Base-by-base conservation (phyloP, 805 yeast genomes). In the Candida cerambycidarum region DNA sequence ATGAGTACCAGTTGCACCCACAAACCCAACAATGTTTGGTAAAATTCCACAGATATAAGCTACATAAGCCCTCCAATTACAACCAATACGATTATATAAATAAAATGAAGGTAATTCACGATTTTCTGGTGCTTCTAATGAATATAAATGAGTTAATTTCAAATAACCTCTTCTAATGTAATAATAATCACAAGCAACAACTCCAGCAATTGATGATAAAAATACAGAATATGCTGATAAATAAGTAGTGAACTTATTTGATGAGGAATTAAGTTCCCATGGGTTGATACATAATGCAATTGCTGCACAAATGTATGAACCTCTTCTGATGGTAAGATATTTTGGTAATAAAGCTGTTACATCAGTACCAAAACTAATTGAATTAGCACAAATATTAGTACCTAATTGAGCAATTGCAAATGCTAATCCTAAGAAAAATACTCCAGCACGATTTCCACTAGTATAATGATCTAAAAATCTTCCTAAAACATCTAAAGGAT, bases 21-120 rank as follows among this genome's bases (percentile, higher is more conserved):
- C 92, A 54, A 89, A 89, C 1, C 97, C 97, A 15, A 85, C 85
- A 56, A 89, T 82, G 55, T 88, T 89, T 36, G 95, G 93, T 27
- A 80, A 68, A 45, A 89, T 82, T 42, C 96, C 96, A 51, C 82
- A 73, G 50, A 89, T 60, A 59, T 89, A 89, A 1, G 96, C 93
- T 24, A 73, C 79, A 51, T 78, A 81, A 1, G 92, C 96, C 60
- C 95, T 75, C 93, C 95, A 86, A 59, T 88, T 87, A 61, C 79
- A 53, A 30, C 96, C 96, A 37, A 69, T 63, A 23, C 55, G 63
- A 54, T 76, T 74, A 65, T 78, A 88, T 65, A 75, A 75, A 66
- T 89, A 89, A 43, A 67, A 61, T 5, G 73, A 65, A 18, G 45
- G 48, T 12, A 44, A 38, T 1, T 48, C 32, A 18, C 56, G 55